phyloP scores from a whole-genome alignment of 805 yeast genomes.

The Lachancea sp. region DNA sequence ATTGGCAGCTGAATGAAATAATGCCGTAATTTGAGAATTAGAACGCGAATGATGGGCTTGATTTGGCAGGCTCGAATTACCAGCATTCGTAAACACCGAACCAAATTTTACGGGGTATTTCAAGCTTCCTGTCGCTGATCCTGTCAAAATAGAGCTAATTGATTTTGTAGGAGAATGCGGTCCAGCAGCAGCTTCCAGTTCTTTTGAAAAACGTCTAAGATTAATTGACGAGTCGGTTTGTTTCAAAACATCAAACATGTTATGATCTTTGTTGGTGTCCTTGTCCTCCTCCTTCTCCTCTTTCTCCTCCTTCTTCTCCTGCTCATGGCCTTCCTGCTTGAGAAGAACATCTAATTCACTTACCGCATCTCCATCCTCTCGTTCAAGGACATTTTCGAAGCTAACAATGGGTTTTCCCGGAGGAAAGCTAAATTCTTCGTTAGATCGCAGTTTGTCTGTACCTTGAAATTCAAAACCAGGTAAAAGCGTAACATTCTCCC shows the following conservation, averaged over 20 bases:
- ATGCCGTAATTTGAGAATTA: constrained; percentile 18
- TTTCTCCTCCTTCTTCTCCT: constrained; percentile 15
- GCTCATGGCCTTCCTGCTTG: constrained; percentile 14
- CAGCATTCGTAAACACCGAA: constrained; percentile 7
- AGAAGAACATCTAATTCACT: constrained; percentile 27
- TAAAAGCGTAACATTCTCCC: not conserved
- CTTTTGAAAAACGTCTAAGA: constrained; percentile 14
- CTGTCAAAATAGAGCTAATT: constrained; percentile 23
- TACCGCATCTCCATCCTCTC: constrained; percentile 20
- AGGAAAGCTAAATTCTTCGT: constrained; percentile 21
- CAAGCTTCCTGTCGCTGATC: constrained; percentile 5
- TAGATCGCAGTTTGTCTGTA: constrained; percentile 6
- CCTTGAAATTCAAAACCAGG: constrained; percentile 2
- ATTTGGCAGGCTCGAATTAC: not conserved
- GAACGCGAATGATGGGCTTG: constrained; percentile 16
- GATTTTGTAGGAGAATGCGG: constrained; percentile 34
- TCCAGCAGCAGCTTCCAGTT: constrained; percentile 14
- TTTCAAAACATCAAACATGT: constrained; percentile 23
- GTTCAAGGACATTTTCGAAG: constrained; percentile 2
- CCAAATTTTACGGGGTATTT: constrained; percentile 7
- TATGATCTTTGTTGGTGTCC: constrained; percentile 10
- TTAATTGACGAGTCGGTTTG: constrained; percentile 19
- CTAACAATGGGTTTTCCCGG: not conserved
- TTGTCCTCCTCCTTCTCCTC: constrained; percentile 11
- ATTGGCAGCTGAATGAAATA: constrained; percentile 5